Conservation (phyloP, 441 rosid genomes). For the Syzygium malaccense region DNA sequence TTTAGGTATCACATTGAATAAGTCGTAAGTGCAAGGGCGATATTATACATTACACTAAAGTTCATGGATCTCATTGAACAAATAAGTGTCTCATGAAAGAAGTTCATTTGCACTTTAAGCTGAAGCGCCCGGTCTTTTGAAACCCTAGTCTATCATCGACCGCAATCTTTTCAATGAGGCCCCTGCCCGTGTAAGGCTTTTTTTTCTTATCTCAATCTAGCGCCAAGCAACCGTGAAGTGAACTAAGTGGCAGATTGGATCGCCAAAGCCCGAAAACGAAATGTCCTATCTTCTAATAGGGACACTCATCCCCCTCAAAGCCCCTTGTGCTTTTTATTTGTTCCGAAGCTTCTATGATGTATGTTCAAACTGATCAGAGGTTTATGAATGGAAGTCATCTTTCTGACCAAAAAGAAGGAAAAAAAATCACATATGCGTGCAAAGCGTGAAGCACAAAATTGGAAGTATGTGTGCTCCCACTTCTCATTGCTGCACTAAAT, state of each 20-base stretch:
- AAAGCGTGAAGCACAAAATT: background rate
- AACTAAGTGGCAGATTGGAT: accelerated
- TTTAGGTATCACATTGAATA: too few species aligned
- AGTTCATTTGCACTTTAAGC: background rate
- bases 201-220: background rate
- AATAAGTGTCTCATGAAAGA: background rate
- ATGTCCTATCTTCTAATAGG: background rate
- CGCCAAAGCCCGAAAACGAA: accelerated
- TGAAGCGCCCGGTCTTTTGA: background rate
- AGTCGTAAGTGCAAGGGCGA: too few species aligned
- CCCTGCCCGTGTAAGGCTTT: background rate
- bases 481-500: background rate
- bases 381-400: background rate
- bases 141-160: background rate
- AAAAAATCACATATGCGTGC: background rate
- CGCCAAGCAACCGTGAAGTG: accelerated
- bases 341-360: background rate
- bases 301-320: background rate
- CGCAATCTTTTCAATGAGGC: background rate
- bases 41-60: too few species aligned
- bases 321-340: background rate
- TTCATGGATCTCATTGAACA: too few species aligned
- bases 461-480: background rate
- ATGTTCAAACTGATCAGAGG: background rate
- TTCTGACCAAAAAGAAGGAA: background rate